Evolutionary conservation across 2,329 filamentous ascomycete species (phyloP).

Genomic region (Fusarium verrucosum): DNA sequence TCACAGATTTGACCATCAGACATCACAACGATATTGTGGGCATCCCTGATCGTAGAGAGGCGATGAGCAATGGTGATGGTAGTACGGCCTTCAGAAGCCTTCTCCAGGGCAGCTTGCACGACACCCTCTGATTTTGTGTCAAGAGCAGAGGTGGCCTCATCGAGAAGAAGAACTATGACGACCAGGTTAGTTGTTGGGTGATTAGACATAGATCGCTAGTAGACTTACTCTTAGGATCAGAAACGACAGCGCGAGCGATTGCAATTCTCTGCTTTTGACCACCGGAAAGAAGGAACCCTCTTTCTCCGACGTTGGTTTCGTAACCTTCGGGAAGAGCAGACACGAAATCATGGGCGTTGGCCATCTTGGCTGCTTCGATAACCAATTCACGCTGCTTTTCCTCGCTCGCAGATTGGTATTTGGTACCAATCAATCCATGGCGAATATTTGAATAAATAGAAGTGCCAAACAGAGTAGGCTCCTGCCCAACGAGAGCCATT

Average conservation of each 20-base stretch:
- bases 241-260: conserved; percentile 89
- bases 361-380: conserved; percentile 83
- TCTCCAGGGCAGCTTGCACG: conserved; percentile 91
- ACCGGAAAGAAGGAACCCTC: conserved; percentile 90
- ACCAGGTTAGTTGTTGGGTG: conserved; percentile 9
- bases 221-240: conserved; percentile 77
- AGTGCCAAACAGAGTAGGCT: conserved; percentile 88
- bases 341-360: conserved; percentile 96
- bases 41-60: conserved; percentile 91
- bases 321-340: conserved; percentile 84
- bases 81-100: conserved; percentile 84
- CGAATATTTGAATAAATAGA: conserved; percentile 90
- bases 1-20: conserved; percentile 85
- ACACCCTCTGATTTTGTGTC: conserved; percentile 96
- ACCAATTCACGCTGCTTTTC: conserved; percentile 77
- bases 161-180: conserved; percentile 76
- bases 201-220: background rate
- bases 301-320: conserved; percentile 93
- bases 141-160: conserved; percentile 92
- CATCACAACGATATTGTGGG: conserved; percentile 97
- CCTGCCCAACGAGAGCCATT: conserved; percentile 91
- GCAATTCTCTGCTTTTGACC: conserved; percentile 98
- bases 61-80: conserved; percentile 97
- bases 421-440: conserved; percentile 89
- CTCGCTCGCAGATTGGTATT: conserved; percentile 71